These are phyloP conservation scores for Diutina pseudorugosa DNA, from an alignment of 1,139 yeast genomes.

Conservation along the genomic window DNA sequence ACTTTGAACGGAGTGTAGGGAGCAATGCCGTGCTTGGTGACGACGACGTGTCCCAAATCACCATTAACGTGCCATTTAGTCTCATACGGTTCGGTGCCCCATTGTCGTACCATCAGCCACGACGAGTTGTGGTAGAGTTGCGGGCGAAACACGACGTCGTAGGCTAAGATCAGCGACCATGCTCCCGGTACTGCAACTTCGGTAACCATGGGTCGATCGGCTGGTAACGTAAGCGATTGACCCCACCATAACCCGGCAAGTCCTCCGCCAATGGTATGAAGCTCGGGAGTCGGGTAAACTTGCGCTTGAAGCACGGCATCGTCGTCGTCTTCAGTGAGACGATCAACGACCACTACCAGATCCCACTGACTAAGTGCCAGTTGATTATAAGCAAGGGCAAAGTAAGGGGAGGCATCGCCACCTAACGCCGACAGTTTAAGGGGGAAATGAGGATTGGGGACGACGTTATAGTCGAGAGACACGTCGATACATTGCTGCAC, in stretches of 20 bases:
- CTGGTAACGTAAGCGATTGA: conserved; percentile 4
- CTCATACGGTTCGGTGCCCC: conserved; percentile 55
- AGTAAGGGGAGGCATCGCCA: conserved; percentile 33
- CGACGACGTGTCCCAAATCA: conserved; percentile 14
- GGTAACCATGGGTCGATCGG: conserved; percentile 31
- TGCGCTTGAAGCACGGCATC: neutral
- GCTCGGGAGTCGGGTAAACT: neutral
- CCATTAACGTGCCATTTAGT: conserved; percentile 62
- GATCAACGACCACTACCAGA: conserved; percentile 36
- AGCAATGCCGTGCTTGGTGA: conserved; percentile 58
- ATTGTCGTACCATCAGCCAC: conserved; percentile 43
- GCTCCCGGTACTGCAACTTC: conserved; percentile 42
- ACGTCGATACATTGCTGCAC: conserved; percentile 28
- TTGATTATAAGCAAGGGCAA: conserved; percentile 19
- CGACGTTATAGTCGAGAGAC: conserved; percentile 16
- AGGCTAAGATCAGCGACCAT: conserved; percentile 53
- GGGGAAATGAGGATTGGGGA: conserved; percentile 35
- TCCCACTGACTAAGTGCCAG: conserved; percentile 26
- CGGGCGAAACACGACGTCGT: conserved; percentile 23
- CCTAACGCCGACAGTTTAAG: conserved; percentile 42
- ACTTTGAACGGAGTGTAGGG: conserved; percentile 57
- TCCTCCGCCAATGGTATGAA: neutral
- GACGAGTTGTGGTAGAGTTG: neutral
- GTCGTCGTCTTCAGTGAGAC: neutral
- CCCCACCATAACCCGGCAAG: neutral